Evolutionary conservation across 1,284 basidiomycete species (phyloP), one percentile per base, ranked within the genome.

Genomic region (Ceratobasidium sp.): DNA sequence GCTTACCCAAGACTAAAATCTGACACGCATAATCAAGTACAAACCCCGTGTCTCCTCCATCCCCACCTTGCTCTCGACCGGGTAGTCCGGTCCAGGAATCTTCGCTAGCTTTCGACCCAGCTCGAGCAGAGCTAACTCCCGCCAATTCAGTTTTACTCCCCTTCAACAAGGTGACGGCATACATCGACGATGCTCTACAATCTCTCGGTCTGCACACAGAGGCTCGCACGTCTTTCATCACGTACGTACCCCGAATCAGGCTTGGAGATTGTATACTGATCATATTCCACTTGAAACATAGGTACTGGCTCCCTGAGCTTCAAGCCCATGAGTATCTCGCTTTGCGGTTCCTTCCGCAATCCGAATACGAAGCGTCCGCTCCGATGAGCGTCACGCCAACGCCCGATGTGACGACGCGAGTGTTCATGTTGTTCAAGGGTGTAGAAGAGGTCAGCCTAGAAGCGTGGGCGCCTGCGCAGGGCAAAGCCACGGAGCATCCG

Each of bases 361-460:
- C 78, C 0, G 83, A 83, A 23, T 89, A 87, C 80, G 86, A 85
- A 73, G 77, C 75, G 5, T 84, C 87, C 0, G 87, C 86, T 0
- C 83, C 82, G 2, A 82, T 89, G 38, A 80, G 80, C 6, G 80
- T 89, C 48, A 78, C 77, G 0, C 88, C 88, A 0, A 38, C 78
- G 33, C 88, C 88, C 13, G 87, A 87, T 77, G 83, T 87, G 40
- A 82, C 86, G 10, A 86, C 85, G 0, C 85, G 88, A 7, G 83
- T 89, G 3, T 88, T 88, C 79, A 87, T 89, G 86, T 81, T 89
- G 12, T 88, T 88, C 82, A 81, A 82, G 26, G 86, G 86, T 10
- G 82, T 88, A 7, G 48, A 78, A 1, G 80, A 83, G 26, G 80
- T 78, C 2, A 81, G 83, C 4, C 28, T 81, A 2, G 71, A 57